phyloP scores from a whole-genome alignment of 164 flowering plant genomes.

The Houttuynia cordata region DNA sequence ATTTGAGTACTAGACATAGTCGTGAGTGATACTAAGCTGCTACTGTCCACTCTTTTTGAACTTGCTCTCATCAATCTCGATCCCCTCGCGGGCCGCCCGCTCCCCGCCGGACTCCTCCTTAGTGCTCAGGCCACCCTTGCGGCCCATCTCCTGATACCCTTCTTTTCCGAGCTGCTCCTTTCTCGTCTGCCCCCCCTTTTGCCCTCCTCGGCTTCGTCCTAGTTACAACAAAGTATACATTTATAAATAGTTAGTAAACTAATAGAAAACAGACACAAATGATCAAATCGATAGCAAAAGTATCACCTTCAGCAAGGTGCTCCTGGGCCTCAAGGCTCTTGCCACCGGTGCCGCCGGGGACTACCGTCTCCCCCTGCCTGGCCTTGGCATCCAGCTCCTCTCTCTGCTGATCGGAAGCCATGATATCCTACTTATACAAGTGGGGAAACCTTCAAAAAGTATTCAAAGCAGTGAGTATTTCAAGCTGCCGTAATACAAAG shows the following conservation, averaged over 20 bases:
- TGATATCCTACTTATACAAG: background rate
- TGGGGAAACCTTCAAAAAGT: background rate
- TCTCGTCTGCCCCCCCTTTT: constrained; percentile 42
- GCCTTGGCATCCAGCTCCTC: constrained; percentile 56
- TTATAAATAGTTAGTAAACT: too few relatives aligned
- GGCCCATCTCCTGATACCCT: constrained; percentile 54
- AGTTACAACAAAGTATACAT: background rate
- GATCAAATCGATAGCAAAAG: background rate
- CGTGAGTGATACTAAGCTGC: too few relatives aligned
- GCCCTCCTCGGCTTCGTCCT: constrained; percentile 66
- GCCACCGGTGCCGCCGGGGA: constrained; percentile 78
- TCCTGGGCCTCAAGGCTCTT: constrained; percentile 80
- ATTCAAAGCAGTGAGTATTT: too few relatives aligned
- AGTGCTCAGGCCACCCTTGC: constrained; percentile 61
- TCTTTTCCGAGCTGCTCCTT: constrained; percentile 51
- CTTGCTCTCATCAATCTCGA: constrained; percentile 63
- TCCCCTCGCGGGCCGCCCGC: constrained; percentile 44
- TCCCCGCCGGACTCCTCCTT: constrained; percentile 53
- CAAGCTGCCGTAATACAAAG: too few relatives aligned
- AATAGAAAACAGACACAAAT: too few relatives aligned
- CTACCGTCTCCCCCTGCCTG: constrained; percentile 61
- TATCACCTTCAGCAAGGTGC: constrained; percentile 62
- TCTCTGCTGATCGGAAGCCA: background rate
- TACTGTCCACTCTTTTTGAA: constrained; percentile 2
- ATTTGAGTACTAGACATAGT: too few relatives aligned